phyloP scores from a whole-genome alignment of 83 land plant genomes.

The Thuja plicata region DNA sequence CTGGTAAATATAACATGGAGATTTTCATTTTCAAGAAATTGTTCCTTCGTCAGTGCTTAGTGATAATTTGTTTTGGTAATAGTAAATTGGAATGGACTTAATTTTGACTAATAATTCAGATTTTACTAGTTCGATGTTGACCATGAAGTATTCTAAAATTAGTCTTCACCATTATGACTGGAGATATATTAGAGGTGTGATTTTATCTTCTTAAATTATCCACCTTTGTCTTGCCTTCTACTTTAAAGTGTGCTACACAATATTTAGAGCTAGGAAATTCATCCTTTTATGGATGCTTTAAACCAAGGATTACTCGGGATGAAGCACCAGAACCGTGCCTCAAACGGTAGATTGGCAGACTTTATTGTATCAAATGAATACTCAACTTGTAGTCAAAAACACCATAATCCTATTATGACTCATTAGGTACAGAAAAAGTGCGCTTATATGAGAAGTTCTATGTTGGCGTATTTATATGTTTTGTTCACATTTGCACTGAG shows the following conservation, averaged over 20 bases:
- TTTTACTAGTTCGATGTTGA: not conserved
- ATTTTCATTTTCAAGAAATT: not conserved
- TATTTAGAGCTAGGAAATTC: not conserved
- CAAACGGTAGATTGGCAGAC: too few relatives aligned
- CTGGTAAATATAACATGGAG: not conserved
- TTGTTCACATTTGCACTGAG: too few relatives aligned
- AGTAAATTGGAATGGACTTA: not conserved
- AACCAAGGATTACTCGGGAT: too few relatives aligned
- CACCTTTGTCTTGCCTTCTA: not conserved
- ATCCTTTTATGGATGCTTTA: too few relatives aligned
- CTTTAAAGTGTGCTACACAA: not conserved
- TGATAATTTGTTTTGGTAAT: not conserved
- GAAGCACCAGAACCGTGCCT: too few relatives aligned
- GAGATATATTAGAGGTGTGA: slow-evolving; percentile 1
- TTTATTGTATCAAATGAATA: too few relatives aligned
- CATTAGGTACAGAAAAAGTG: too few relatives aligned
- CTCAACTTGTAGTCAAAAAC: too few relatives aligned
- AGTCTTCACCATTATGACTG: not conserved
- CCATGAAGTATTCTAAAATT: not conserved
- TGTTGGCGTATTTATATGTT: too few relatives aligned
- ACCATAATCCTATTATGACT: too few relatives aligned
- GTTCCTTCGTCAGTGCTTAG: not conserved
- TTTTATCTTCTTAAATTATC: not conserved
- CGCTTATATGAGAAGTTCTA: too few relatives aligned
- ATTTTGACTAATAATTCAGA: not conserved